Conservation (phyloP, 768 basidiomycete species). For the Lactifluus volemus region DNA sequence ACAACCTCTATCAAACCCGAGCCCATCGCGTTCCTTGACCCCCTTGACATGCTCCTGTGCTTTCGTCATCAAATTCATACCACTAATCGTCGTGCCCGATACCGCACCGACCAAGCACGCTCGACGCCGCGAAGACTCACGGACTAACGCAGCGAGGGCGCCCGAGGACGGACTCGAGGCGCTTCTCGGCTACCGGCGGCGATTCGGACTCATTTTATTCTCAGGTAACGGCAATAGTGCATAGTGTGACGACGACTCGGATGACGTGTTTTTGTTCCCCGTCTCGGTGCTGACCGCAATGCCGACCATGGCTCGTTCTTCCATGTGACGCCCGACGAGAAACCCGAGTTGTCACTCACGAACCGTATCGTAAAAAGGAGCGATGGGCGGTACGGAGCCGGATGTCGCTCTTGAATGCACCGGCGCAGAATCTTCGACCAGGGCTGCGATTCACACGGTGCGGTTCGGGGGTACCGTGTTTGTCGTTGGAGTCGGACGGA, state of each 20-base stretch:
- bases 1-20: not conserved
- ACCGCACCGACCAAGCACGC: conserved; percentile 33
- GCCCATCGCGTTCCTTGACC: conserved; percentile 25
- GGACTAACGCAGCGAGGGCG: conserved; percentile 68
- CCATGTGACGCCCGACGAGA: conserved; percentile 39
- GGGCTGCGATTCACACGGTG: conserved; percentile 39
- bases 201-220: conserved; percentile 56
- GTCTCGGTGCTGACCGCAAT: conserved; percentile 35
- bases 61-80: conserved; percentile 35
- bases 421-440: conserved; percentile 53
- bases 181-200: conserved; percentile 24
- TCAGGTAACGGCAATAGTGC: conserved; percentile 41
- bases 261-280: conserved; percentile 20
- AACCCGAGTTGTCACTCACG: conserved; percentile 40
- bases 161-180: conserved; percentile 42
- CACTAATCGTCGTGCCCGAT: conserved; percentile 40
- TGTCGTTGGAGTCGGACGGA: conserved; percentile 61
- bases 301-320: conserved; percentile 40
- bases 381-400: conserved; percentile 40
- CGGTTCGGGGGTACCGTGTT: conserved; percentile 61
- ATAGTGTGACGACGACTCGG: not conserved
- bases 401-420: conserved; percentile 52
- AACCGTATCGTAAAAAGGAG: conserved; percentile 38
- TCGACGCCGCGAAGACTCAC: conserved; percentile 31
- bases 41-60: conserved; percentile 53